Base-by-base conservation (phyloP, 2,329 filamentous ascomycete species). In the Penicillium sp. region DNA sequence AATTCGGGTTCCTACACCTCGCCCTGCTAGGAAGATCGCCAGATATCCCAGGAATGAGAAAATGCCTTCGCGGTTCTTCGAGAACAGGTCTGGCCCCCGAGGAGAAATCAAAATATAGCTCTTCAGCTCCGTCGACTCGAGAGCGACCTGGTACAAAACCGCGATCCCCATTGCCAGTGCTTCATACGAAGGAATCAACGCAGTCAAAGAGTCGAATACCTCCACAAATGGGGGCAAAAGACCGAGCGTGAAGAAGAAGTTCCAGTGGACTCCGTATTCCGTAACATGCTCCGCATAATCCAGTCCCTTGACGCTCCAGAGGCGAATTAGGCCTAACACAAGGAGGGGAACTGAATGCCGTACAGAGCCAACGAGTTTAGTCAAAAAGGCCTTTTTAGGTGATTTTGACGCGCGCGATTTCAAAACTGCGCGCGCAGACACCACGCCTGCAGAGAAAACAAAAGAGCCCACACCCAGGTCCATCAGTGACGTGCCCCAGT, bases 401-500 rank as follows among this genome's bases (percentile, higher is more conserved):
- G 77, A 77, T 13, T 42, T 34, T 9, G 74, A 71, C n/a, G 76
- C 69, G 20, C 77, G 77, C 58, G 86, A 81, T 64, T 86, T 89
- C 38, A 96, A 74, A 10, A 89, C 77, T 1, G 87, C 82, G 14
- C 91, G 80, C 11, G 90, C 89, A 29, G 87, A 89, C n/a, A 97
- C 89, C 27, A 96, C 75, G 18, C 93, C 93, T 13, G 86, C 87
- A 2, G 89, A 89, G 70, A 95, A 98, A 59, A 98, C 93, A 71
- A 98, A 98, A 10, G 90, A 95, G 23, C 93, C 93, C 39, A 98
- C 93, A 40, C 93, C 93, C 61, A 97, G 77, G 66, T 98, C 93
- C 93, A 98, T 98, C 51, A 98, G 74, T n/a, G 91, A 97, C 1
- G 91, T 96, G 44, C 93, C 93, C 89, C 93, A 98, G n/a, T 88